phyloP scores from a whole-genome alignment of 1,284 basidiomycete genomes.

The Ustilago bromivora region DNA sequence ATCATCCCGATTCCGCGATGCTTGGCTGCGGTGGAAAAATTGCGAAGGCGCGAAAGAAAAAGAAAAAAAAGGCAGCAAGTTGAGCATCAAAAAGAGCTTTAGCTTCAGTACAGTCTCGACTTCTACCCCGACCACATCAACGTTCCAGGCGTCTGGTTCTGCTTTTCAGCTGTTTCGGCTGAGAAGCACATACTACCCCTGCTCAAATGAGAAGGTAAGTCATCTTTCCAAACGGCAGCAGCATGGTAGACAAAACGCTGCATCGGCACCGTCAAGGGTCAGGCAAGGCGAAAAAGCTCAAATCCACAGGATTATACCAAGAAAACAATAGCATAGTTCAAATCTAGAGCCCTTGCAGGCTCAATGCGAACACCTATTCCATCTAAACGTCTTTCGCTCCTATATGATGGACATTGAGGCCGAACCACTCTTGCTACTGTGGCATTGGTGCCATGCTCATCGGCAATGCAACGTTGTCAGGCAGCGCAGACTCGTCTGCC shows the following conservation, averaged over 20 bases:
- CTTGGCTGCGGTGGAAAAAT: slow-evolving; percentile 16
- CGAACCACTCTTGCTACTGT: neutral
- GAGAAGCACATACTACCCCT: neutral
- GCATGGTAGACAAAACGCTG: neutral
- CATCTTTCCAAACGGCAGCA: neutral
- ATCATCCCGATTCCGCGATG: neutral
- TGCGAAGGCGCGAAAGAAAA: slow-evolving; percentile 7
- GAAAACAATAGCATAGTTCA: slow-evolving; percentile 62
- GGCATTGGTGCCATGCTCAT: neutral
- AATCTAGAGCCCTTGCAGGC: slow-evolving; percentile 51
- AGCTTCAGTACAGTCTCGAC: too few relatives aligned
- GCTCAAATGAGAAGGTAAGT: slow-evolving; percentile 7
- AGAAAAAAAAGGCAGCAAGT: neutral
- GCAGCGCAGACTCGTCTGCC: slow-evolving; percentile 2
- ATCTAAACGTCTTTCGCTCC: slow-evolving; percentile 68
- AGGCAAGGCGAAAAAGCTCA: neutral
- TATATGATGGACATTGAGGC: slow-evolving; percentile 60
- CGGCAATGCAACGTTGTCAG: neutral
- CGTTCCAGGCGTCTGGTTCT: slow-evolving; percentile 17
- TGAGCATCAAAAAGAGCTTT: neutral
- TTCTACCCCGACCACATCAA: slow-evolving; percentile 15
- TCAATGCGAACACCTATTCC: slow-evolving; percentile 60
- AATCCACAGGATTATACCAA: slow-evolving; percentile 57
- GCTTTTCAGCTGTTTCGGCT: neutral
- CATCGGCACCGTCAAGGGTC: neutral